Evolutionary conservation across 1,284 basidiomycete species (phyloP), one percentile per base, ranked within the genome.

Genomic region (Porodaedalea pini): DNA sequence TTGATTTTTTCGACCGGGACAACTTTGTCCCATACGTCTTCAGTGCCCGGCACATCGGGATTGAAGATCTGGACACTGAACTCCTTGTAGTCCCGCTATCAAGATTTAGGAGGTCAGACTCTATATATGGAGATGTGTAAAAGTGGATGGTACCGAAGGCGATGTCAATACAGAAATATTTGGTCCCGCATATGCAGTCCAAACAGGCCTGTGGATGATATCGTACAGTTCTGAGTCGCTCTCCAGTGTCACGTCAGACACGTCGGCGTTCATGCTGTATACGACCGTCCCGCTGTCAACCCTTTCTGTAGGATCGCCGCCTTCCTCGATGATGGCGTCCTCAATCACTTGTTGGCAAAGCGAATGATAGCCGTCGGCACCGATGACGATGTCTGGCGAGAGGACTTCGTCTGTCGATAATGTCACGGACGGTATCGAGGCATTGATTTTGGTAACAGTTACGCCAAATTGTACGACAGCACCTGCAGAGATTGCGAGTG

Each of bases 371-470:
- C 86, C 86, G 62, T 87, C 86, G 0, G 86, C 84, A 17, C 83
- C 85, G 36, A 88, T 70, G 50, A 88, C 73, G n/a, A 87, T 73
- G 63, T 88, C 80, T 6, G 75, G 81, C 1, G 63, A 59, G 43
- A 85, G 55, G 13, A 68, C 68, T 53, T 77, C 74, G 6, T 84
- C 82, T 2, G 73, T 74, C 8, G 72, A 69, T 11, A 86, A 68
- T 0, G 64, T 73, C 19, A 80, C 68, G 19, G 54, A 54, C 57
- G 74, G 47, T 61, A 64, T 48, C 61, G 61, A 37, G 69, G 68
- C 15, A 68, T 63, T 55, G 19, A 84, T 64, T 0, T 68, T 65
- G 0, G 68, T 67, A 2, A 78, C 75, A 34, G 66, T 68, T 4
- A 71, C 66, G 25, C 74, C 73, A 5, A 73, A 68, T 23, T 71